Base-by-base conservation (phyloP, 257 asterid species). In the Nicotiana attenuata region DNA sequence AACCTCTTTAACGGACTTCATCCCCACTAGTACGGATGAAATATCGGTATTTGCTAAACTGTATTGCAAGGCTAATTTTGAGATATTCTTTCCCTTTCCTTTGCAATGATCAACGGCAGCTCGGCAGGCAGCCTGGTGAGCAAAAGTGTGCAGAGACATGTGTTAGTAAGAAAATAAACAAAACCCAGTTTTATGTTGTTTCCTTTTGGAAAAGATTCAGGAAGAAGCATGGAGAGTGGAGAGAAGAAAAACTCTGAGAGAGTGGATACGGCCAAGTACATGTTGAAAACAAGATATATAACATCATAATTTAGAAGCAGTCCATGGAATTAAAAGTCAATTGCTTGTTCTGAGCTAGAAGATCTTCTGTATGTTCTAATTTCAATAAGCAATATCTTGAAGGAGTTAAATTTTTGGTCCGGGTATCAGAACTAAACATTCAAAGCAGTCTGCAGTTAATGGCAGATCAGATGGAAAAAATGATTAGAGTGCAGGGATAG, bases 1-100 rank as follows among this genome's bases (percentile, higher is more conserved):
- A 77, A 93, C 99, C 98, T 96, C 97, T 83, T 86, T 80, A 64
- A 90, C 89, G 22, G 99, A 96, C 87, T 87, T 89, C 98, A 96
- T 96, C 59, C 99, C 99, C 59, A 96, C 98, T 86, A 96, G 90
- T 80, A 94, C 77, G 1, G 98, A 89, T 38, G 98, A 90, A 69
- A 96, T 92, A 38, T 87, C 97, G 83, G 88, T 88, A 84, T 96
- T 94, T 29, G 90, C 88, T 83, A 96, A 88, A 90, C 97, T 91
- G 92, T 88, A 94, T 80, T 96, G 97, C 91, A 96, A 29, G 68
- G 99, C 94, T 71, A 93, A 59, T 86, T 94, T 93, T n/a, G 98
- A 86, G 84, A 96, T 85, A 73, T 84, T 90, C 88, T 92, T 91
- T 73, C 97, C 93, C 78, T 87, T 91, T 88, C 77, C 90, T 80